Conservation (phyloP, 2,329 filamentous ascomycete species). For the Geoglossum cookeanum region DNA sequence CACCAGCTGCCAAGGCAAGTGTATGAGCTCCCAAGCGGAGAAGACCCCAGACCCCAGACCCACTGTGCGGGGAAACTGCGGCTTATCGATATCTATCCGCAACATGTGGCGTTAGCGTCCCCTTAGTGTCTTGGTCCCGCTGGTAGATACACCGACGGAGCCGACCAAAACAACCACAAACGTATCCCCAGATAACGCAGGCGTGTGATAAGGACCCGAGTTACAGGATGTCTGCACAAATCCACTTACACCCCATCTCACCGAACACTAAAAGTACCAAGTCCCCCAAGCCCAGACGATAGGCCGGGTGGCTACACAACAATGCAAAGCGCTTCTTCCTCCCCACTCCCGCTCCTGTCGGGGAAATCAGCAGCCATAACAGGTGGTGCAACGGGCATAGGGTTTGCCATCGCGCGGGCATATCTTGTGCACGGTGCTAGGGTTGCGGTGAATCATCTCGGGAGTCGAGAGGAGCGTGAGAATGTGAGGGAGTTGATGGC, state of each 20-base stretch:
- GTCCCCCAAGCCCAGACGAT: too few species aligned
- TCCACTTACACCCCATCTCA: neutral
- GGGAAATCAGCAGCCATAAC: slow-evolving; percentile 11
- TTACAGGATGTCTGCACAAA: too few species aligned
- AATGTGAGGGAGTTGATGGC: neutral
- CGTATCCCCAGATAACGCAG: too few species aligned
- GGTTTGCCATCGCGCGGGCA: slow-evolving; percentile 9
- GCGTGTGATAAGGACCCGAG: too few species aligned
- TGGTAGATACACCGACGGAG: neutral
- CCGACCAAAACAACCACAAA: too few species aligned
- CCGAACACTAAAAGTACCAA: neutral
- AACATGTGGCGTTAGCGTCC: too few species aligned
- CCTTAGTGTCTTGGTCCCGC: neutral
- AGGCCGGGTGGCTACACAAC: neutral
- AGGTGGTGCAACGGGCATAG: slow-evolving; percentile 10
- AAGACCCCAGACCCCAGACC: too few species aligned
- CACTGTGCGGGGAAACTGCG: too few species aligned
- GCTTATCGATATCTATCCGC: neutral
- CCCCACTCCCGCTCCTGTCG: neutral
- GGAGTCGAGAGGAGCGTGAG: neutral
- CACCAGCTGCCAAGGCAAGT: too few species aligned
- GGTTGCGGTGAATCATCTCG: slow-evolving; percentile 4
- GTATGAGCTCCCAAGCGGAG: too few species aligned
- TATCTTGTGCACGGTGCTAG: slow-evolving; percentile 9
- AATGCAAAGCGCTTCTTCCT: neutral